phyloP scores from a whole-genome alignment of 139 green algal species.

The Gonium pectorale region DNA sequence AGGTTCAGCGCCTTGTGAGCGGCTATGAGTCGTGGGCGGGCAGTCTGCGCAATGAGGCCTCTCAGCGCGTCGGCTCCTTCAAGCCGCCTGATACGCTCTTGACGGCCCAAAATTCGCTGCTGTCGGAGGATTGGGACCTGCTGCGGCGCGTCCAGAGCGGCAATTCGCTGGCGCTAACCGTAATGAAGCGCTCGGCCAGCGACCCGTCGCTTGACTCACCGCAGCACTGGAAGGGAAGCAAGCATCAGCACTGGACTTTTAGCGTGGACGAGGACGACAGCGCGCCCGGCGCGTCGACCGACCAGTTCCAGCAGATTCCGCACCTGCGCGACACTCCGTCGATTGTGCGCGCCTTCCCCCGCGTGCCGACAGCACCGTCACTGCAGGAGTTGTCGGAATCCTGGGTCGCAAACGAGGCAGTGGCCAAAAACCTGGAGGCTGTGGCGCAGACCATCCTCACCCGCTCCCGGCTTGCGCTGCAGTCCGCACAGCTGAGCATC shows the following conservation, averaged over 20 bases:
- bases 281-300: neutral
- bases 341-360: slow-evolving; percentile 11
- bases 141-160: slow-evolving; percentile 51
- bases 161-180: neutral
- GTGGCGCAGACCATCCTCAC: slow-evolving; percentile 55
- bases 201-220: slow-evolving; percentile 54
- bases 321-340: neutral
- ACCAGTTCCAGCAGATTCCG: slow-evolving; percentile 15
- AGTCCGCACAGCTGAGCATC: slow-evolving; percentile 66
- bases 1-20: slow-evolving; percentile 46
- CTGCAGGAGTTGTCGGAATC: slow-evolving; percentile 45
- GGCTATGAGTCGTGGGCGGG: slow-evolving; percentile 62
- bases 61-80: slow-evolving; percentile 55
- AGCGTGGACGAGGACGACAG: slow-evolving; percentile 30
- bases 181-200: slow-evolving; percentile 62
- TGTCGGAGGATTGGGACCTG: slow-evolving; percentile 62
- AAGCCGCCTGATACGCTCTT: slow-evolving; percentile 55
- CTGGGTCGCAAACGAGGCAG: slow-evolving; percentile 36
- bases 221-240: slow-evolving; percentile 38
- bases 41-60: slow-evolving; percentile 52
- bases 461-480: slow-evolving; percentile 53
- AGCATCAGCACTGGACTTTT: slow-evolving; percentile 16
- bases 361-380: slow-evolving; percentile 39
- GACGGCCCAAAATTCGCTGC: neutral
- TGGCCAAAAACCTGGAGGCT: slow-evolving; percentile 57